These are phyloP conservation scores for Magnaporthiopsis poae DNA, from an alignment of 2,329 filamentous ascomycete species.

Conservation along the genomic window DNA sequence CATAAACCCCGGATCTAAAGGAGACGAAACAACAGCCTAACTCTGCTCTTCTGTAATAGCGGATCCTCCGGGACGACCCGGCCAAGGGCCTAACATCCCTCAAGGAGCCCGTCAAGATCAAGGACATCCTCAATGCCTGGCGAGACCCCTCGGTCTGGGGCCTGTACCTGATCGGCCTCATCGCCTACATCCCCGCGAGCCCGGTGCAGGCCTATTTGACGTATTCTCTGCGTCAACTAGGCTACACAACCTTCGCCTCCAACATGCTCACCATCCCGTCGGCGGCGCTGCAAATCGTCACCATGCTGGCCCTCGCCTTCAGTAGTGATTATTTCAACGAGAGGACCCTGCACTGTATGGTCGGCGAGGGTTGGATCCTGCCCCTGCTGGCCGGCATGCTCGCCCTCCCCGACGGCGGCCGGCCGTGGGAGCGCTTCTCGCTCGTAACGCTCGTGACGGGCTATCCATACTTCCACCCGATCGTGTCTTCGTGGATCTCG, in stretches of 20 bases:
- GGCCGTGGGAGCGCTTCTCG: conserved; percentile 42
- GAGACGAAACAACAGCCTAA: conserved; percentile 1
- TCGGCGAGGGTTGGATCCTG: conserved; percentile 43
- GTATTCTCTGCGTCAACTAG: conserved; percentile 45
- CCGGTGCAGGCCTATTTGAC: conserved; percentile 43
- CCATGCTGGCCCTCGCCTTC: conserved; percentile 44
- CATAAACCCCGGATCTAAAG: not conserved
- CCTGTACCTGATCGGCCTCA: conserved; percentile 38
- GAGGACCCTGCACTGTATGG: conserved; percentile 41
- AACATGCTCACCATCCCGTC: conserved; percentile 56
- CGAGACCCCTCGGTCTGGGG: conserved; percentile 39
- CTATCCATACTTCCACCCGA: conserved; percentile 48
- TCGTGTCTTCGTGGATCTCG: conserved; percentile 40
- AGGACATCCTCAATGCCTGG: conserved; percentile 35
- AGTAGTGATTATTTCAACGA: conserved; percentile 46
- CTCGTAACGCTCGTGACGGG: conserved; percentile 32
- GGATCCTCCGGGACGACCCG: conserved; percentile 43
- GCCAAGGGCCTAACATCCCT: conserved; percentile 40
- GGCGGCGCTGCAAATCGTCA: conserved; percentile 45
- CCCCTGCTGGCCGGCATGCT: conserved; percentile 42
- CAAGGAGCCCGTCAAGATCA: conserved; percentile 31
- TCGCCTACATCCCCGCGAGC: conserved; percentile 38
- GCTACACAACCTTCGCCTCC: conserved; percentile 47
- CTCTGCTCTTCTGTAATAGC: conserved; percentile 16
- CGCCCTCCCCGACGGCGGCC: conserved; percentile 35